Conservation (phyloP, 1,139 yeast genomes). For the Blastobotrys raffinosifermentans region DNA sequence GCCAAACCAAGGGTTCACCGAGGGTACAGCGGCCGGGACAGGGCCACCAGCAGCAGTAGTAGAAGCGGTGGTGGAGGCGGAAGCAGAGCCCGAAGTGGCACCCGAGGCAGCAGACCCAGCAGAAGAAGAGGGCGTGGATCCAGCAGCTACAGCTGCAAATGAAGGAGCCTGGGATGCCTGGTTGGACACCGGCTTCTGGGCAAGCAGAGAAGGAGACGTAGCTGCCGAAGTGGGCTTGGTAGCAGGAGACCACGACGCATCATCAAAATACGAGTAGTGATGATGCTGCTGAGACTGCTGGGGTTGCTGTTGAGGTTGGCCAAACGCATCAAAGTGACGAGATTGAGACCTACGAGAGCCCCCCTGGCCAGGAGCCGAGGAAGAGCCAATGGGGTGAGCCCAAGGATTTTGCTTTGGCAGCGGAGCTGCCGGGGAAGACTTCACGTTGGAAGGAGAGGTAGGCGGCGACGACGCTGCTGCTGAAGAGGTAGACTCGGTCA, state of each 20-base stretch:
- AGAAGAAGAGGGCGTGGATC: not conserved
- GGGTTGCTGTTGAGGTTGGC: conserved; percentile 7
- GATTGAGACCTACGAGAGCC: conserved; percentile 19
- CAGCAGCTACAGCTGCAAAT: not conserved
- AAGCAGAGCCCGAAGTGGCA: not conserved
- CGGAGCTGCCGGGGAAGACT: too few species aligned
- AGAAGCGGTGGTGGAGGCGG: not conserved
- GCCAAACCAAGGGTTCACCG: conserved; percentile 5
- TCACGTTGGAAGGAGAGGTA: too few species aligned
- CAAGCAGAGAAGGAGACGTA: conserved; percentile 6
- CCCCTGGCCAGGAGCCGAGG: not conserved
- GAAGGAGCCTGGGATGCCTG: not conserved
- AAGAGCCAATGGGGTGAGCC: conserved; percentile 7
- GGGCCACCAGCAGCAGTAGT: conserved; percentile 1
- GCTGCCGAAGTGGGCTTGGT: conserved; percentile 2
- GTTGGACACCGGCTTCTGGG: not conserved
- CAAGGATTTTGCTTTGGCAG: too few species aligned
- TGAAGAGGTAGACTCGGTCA: too few species aligned
- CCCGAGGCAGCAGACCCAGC: not conserved
- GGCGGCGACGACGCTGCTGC: too few species aligned
- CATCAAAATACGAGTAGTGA: conserved; percentile 10
- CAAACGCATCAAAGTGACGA: conserved; percentile 24
- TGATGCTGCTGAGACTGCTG: not conserved
- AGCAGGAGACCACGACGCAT: conserved; percentile 1
- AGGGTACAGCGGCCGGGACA: conserved; percentile 1